Evolutionary conservation across 208 protist genomes (phyloP).

Genomic region (Wallacemonas rigidus): DNA sequence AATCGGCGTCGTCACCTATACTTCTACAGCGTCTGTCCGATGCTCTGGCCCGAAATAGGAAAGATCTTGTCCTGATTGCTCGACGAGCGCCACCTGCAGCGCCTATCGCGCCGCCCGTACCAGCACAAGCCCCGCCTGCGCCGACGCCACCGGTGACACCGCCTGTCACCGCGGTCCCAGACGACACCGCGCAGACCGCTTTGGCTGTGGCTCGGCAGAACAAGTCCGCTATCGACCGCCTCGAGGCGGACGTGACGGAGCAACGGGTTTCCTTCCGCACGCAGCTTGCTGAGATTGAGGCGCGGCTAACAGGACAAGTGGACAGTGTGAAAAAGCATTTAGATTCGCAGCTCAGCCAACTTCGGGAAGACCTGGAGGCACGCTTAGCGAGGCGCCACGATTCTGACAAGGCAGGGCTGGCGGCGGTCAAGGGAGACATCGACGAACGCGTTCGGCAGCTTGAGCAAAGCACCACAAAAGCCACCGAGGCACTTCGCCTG

Average conservation of each 20-base stretch:
- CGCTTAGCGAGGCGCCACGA: not conserved
- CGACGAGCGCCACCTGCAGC: not conserved
- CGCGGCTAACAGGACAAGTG: not conserved
- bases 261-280: not conserved
- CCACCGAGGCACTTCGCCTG: not conserved
- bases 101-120: not conserved
- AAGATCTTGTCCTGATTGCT: too few relatives aligned
- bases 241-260: not conserved
- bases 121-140: not conserved
- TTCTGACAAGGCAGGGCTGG: not conserved
- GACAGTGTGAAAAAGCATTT: not conserved
- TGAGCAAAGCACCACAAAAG: not conserved
- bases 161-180: not conserved
- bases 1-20: slow-evolving; percentile 3
- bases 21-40: not conserved
- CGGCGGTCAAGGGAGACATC: not conserved
- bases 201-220: not conserved
- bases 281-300: not conserved
- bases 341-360: not conserved
- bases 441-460: not conserved
- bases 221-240: slow-evolving; percentile 7
- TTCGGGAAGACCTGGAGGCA: not conserved
- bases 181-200: not conserved
- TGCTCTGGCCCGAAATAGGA: not conserved
- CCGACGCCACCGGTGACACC: not conserved